Evolutionary conservation across 805 yeast species (phyloP).

Genomic region (Pichia californica): DNA sequence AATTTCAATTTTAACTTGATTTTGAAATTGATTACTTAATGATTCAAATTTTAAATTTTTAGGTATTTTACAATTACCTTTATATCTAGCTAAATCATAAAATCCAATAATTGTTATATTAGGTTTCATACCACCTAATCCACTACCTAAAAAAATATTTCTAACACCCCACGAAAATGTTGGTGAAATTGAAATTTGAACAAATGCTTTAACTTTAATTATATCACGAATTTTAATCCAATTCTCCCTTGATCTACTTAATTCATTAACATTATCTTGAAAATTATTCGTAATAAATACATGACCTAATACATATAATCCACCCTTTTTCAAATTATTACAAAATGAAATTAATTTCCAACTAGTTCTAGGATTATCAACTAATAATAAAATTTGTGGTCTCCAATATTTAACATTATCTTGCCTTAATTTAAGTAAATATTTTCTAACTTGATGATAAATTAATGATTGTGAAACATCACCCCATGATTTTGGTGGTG

Average conservation of each 20-base stretch:
- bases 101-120: constrained; percentile 91
- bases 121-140: constrained; percentile 98
- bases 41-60: constrained; percentile 22
- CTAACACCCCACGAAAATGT: constrained; percentile 92
- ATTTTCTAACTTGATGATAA: constrained; percentile 94
- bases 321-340: constrained; percentile 93
- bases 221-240: constrained; percentile 82
- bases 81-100: constrained; percentile 48
- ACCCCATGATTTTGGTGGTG: constrained; percentile 97
- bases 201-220: constrained; percentile 82
- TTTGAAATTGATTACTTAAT: constrained; percentile 16
- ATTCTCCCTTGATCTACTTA: constrained; percentile 65
- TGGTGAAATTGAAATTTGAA: constrained; percentile 86
- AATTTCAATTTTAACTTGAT: constrained; percentile 21
- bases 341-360: constrained; percentile 93
- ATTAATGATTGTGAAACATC: constrained; percentile 94
- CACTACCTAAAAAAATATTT: constrained; percentile 86
- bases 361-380: constrained; percentile 86
- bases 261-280: constrained; percentile 59
- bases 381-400: constrained; percentile 84
- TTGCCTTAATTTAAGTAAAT: constrained; percentile 70
- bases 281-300: constrained; percentile 65
- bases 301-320: constrained; percentile 87
- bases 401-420: constrained; percentile 98
- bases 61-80: constrained; percentile 14